Percentiles rank a stretch among this genome's conserved stretches.
These are phyloP conservation scores for Boletus subparvulus DNA, from an alignment of 768 basidiomycete species.

Conservation along the genomic window DNA sequence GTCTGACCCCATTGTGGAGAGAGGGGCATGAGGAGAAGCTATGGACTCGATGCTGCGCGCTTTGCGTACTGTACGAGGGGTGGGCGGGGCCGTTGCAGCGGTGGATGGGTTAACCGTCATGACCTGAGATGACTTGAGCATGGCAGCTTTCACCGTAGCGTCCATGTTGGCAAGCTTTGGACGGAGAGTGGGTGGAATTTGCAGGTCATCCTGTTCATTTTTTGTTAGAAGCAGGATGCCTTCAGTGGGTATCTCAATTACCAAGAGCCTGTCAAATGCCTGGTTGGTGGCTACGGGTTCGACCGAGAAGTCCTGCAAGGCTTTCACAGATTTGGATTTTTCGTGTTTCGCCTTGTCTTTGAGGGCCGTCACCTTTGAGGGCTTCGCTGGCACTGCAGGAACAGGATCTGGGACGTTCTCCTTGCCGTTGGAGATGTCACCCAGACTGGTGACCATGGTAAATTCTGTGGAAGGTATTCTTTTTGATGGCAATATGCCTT, in stretches of 20 bases:
- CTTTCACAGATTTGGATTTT: slow-evolving; percentile 46
- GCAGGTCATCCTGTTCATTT: slow-evolving; percentile 72
- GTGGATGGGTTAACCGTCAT: slow-evolving; percentile 45
- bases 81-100: slow-evolving; percentile 34
- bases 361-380: slow-evolving; percentile 15
- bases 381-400: slow-evolving; percentile 33
- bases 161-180: slow-evolving; percentile 83
- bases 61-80: slow-evolving; percentile 61
- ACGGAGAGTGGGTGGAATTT: slow-evolving; percentile 76
- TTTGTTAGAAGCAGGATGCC: neutral
- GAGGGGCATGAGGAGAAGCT: slow-evolving; percentile 46
- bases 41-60: slow-evolving; percentile 75
- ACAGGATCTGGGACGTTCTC: slow-evolving; percentile 61
- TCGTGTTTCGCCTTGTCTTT: slow-evolving; percentile 38
- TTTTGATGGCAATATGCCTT: slow-evolving; percentile 71
- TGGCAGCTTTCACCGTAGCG: slow-evolving; percentile 82
- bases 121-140: slow-evolving; percentile 83
- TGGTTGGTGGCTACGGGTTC: slow-evolving; percentile 50
- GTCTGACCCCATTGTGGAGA: slow-evolving; percentile 41
- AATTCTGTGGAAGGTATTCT: slow-evolving; percentile 68
- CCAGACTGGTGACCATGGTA: slow-evolving; percentile 61
- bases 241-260: slow-evolving; percentile 35
- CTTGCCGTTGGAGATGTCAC: slow-evolving; percentile 55
- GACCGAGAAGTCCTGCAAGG: slow-evolving; percentile 36
- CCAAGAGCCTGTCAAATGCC: slow-evolving; percentile 82